Evolutionary conservation across 2,329 filamentous ascomycete species (phyloP), one percentile per base, ranked within the genome.

Genomic region (Fusarium napiforme): DNA sequence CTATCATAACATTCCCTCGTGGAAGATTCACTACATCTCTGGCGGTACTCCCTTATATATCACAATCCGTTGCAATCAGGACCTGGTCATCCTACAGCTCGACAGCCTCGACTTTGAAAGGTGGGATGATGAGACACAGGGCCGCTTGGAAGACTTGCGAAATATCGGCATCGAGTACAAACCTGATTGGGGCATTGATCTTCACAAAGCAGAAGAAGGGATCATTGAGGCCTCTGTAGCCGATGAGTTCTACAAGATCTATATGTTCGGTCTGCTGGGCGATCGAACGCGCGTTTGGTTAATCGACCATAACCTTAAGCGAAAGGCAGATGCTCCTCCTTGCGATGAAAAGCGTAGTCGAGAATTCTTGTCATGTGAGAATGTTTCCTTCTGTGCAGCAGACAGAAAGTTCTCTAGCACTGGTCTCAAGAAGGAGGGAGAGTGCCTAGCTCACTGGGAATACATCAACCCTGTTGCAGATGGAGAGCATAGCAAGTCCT

Each of bases 111-210:
- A 46, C 14, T 21, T 21, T 4, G 8, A 21, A 28, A 15, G 28
- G 4, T 28, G 11, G 18, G 18, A 21, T 49, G 21, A 6, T 49
- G 46, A n/a, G 11, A 49, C 7, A 12, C 2, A 12, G 21, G 10
- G 9, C 3, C 15, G 7, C 46, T 32, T n/a, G 3, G 4, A n/a
- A 9, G 0, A 4, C 21, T 9, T 32, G 4, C 0, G 3, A 3
- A 18, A 49, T 5, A 18, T 32, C 21, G 21, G 28, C 1, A 49
- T 49, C 15, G 28, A 52, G 11, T 36, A 36, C 30, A 23, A 2
- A 12, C n/a, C 21, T 3, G 30, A 50, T 12, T 34, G 30, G 30
- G 15, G 10, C 15, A 23, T 50, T 6, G 8, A 5, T 1, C 10
- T 9, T 10, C 4, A 5, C 2, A 8, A 50, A 34, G 47, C 18